Evolutionary conservation across 2,329 filamentous ascomycete species (phyloP).

Genomic region (Tolypocladium ovalisporum): DNA sequence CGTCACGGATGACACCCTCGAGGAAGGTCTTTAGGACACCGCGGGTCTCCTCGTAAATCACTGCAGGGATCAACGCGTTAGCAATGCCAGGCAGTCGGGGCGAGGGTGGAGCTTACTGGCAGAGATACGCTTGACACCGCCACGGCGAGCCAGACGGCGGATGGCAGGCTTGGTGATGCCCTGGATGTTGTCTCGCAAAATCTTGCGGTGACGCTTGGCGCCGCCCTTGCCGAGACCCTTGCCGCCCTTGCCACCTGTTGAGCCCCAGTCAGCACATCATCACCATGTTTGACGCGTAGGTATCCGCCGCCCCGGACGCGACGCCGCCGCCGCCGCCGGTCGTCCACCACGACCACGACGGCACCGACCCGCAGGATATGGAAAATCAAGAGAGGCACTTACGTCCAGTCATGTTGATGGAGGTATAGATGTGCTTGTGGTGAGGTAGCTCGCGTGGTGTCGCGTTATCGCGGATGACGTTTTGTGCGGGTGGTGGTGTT

Average conservation of each 20-base stretch:
- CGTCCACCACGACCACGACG: neutral
- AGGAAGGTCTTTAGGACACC: constrained; percentile 72
- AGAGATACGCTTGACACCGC: constrained; percentile 99
- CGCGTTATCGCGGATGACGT: constrained; percentile 11
- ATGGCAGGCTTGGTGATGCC: constrained; percentile 98
- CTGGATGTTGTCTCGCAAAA: constrained; percentile 99
- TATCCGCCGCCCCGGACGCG: neutral
- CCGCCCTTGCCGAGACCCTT: constrained; percentile 98
- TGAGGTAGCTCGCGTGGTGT: constrained; percentile 1
- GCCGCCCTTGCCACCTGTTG: constrained; percentile 79
- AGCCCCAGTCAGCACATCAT: constrained; percentile 29
- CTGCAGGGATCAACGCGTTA: constrained; percentile 14
- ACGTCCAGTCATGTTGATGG: constrained; percentile 62
- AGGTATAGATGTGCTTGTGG: constrained; percentile 11
- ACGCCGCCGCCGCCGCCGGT: neutral
- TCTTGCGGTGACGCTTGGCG: constrained; percentile 98
- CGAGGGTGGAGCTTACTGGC: constrained; percentile 54
- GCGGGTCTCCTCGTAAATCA: constrained; percentile 73
- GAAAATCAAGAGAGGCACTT: constrained; percentile 30
- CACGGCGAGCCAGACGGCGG: constrained; percentile 95
- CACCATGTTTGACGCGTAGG: neutral
- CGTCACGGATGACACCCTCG: constrained; percentile 65
- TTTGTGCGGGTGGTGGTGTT: constrained; percentile 13
- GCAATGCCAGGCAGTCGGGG: neutral
- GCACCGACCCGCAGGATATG: neutral